Conservation (phyloP, 176 grass and related monocot genomes). For the Ensete ventricosum region DNA sequence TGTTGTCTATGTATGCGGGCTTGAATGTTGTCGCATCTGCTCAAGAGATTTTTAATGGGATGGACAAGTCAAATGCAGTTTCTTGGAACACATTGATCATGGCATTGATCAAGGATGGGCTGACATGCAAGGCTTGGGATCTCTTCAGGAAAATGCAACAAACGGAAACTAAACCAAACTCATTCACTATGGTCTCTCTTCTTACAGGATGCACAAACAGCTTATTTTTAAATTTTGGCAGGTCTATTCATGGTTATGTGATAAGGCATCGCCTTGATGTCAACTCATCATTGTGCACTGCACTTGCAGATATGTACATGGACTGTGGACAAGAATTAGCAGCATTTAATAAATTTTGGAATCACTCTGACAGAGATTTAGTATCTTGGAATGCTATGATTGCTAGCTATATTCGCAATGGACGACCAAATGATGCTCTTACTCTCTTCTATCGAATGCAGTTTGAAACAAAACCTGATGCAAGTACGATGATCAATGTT, state of each 20-base stretch:
- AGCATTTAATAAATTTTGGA: slow-evolving; percentile 18
- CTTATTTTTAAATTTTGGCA: slow-evolving; percentile 13
- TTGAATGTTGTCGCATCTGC: slow-evolving; percentile 14
- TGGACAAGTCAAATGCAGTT: slow-evolving; percentile 17
- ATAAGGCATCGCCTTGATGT: slow-evolving; percentile 8
- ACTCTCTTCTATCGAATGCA: slow-evolving; percentile 14
- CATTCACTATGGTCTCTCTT: slow-evolving; percentile 25
- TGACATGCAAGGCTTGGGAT: slow-evolving; percentile 16
- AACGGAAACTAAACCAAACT: slow-evolving; percentile 18
- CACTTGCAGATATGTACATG: slow-evolving; percentile 22
- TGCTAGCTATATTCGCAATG: slow-evolving; percentile 2
- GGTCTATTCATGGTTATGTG: slow-evolving; percentile 21
- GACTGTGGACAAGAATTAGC: slow-evolving; percentile 15
- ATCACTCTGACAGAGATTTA: slow-evolving; percentile 13
- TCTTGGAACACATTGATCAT: slow-evolving; percentile 20
- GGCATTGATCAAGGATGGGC: slow-evolving; percentile 1
- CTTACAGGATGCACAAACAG: slow-evolving; percentile 18
- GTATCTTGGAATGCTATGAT: slow-evolving; percentile 28
- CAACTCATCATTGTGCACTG: slow-evolving; percentile 7
- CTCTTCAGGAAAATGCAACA: slow-evolving; percentile 15
- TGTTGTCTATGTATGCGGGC: slow-evolving; percentile 18
- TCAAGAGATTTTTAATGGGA: slow-evolving; percentile 17
- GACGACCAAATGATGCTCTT: slow-evolving; percentile 15
- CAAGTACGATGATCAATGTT: slow-evolving; percentile 14
- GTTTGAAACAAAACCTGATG: slow-evolving; percentile 11